These are phyloP conservation scores for Solanum pennellii DNA, from an alignment of 257 asterid genomes.

Conservation along the genomic window DNA sequence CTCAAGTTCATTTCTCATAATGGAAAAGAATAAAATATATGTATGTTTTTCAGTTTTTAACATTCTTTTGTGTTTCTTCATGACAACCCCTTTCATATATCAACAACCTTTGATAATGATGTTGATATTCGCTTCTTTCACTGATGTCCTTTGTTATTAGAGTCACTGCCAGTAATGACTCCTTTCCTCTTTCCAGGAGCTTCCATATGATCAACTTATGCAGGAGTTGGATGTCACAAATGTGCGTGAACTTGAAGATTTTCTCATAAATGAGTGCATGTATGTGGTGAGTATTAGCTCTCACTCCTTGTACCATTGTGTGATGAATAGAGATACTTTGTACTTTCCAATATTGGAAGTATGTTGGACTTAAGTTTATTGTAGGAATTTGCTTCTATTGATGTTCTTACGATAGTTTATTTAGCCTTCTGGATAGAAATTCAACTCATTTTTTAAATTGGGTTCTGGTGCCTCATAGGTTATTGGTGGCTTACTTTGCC, in stretches of 20 bases:
- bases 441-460: neutral
- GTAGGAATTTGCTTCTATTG: neutral
- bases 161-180: neutral
- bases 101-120: neutral
- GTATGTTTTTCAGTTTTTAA: neutral
- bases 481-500: neutral
- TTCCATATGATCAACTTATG: slow-evolving; percentile 82
- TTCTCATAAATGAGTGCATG: slow-evolving; percentile 96
- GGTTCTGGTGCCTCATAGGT: neutral
- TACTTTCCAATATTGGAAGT: neutral
- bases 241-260: slow-evolving; percentile 96
- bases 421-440: neutral
- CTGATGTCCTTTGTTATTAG: neutral
- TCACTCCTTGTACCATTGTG: neutral
- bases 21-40: neutral
- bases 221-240: slow-evolving; percentile 85
- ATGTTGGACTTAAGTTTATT: neutral
- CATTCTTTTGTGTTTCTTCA: neutral
- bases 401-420: neutral
- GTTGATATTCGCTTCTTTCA: neutral
- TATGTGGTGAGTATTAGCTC: slow-evolving; percentile 64
- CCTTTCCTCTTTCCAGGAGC: slow-evolving; percentile 37
- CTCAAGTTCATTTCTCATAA: neutral
- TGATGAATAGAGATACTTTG: neutral
- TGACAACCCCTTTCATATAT: neutral